phyloP scores from a whole-genome alignment of 305 asterid species.

The Fraxinus sp. region DNA sequence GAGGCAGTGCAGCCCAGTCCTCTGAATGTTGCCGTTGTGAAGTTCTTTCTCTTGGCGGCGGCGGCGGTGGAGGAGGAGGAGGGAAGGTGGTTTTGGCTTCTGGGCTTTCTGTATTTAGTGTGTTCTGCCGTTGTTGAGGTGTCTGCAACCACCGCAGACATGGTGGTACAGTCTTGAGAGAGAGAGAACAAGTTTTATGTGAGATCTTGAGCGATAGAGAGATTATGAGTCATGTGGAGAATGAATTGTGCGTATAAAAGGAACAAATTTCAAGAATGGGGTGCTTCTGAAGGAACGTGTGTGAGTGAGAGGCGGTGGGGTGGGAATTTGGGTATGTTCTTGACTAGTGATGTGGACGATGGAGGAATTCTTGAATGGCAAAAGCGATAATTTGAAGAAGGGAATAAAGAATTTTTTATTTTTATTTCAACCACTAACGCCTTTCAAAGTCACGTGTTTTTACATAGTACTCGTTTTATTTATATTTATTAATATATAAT shows the following conservation, averaged over 20 bases:
- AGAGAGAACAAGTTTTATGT: neutral
- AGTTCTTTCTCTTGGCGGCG: conserved; percentile 60
- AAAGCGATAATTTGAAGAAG: neutral
- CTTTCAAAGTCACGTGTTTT: too few relatives aligned
- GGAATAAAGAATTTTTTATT: too few relatives aligned
- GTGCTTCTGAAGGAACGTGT: conserved; percentile 12
- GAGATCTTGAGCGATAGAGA: neutral
- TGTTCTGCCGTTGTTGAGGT: conserved; percentile 35
- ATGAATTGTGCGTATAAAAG: neutral
- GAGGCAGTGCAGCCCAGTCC: conserved; percentile 74
- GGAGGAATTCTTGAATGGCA: conserved; percentile 8
- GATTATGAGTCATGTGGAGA: neutral
- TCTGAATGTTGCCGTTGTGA: conserved; percentile 55
- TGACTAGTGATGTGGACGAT: neutral
- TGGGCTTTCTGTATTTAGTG: conserved; percentile 34
- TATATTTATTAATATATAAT: too few relatives aligned
- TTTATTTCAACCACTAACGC: too few relatives aligned
- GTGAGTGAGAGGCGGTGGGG: neutral
- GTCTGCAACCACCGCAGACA: conserved; percentile 25
- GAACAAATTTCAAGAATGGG: neutral
- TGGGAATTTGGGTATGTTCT: too few relatives aligned
- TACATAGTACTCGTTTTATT: too few relatives aligned
- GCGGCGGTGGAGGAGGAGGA: conserved; percentile 20
- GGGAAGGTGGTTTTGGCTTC: conserved; percentile 30
- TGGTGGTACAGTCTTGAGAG: neutral